Evolutionary conservation across 2,329 filamentous ascomycete genomes (phyloP).

Genomic region (Cladobotryum protrusum): DNA sequence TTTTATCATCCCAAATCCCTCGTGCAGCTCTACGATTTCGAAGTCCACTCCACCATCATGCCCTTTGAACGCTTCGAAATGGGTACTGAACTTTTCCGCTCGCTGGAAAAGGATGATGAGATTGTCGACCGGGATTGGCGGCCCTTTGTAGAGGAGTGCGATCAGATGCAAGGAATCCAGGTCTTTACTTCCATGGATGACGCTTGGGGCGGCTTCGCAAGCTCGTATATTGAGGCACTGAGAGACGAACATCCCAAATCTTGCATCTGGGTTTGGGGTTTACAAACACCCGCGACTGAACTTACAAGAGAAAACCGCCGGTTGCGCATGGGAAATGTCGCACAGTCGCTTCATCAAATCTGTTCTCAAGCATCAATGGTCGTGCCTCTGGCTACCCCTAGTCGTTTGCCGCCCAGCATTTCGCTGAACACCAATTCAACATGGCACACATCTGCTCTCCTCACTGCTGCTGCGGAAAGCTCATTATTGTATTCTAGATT

Average conservation of each 20-base stretch:
- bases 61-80: slow-evolving; percentile 88
- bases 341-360: slow-evolving; percentile 63
- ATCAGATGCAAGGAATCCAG: slow-evolving; percentile 85
- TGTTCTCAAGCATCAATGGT: slow-evolving; percentile 69
- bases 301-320: slow-evolving; percentile 45
- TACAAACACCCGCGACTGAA: slow-evolving; percentile 56
- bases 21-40: slow-evolving; percentile 80
- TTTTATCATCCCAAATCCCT: slow-evolving; percentile 87
- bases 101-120: slow-evolving; percentile 73
- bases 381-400: slow-evolving; percentile 62
- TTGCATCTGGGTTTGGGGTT: slow-evolving; percentile 79
- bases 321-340: slow-evolving; percentile 64
- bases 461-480: slow-evolving; percentile 71
- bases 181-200: slow-evolving; percentile 66
- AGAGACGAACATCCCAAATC: slow-evolving; percentile 89
- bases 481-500: slow-evolving; percentile 71
- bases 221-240: slow-evolving; percentile 67
- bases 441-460: slow-evolving; percentile 76
- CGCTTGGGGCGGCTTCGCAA: slow-evolving; percentile 73
- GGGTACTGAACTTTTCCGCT: slow-evolving; percentile 69
- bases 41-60: slow-evolving; percentile 70
- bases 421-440: slow-evolving; percentile 55
- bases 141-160: slow-evolving; percentile 86
- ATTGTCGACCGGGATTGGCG: slow-evolving; percentile 85
- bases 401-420: slow-evolving; percentile 50